Evolutionary conservation across 2,329 filamentous ascomycete species (phyloP), one percentile per base, ranked within the genome.

Genomic region (Fusarium tuaranense): DNA sequence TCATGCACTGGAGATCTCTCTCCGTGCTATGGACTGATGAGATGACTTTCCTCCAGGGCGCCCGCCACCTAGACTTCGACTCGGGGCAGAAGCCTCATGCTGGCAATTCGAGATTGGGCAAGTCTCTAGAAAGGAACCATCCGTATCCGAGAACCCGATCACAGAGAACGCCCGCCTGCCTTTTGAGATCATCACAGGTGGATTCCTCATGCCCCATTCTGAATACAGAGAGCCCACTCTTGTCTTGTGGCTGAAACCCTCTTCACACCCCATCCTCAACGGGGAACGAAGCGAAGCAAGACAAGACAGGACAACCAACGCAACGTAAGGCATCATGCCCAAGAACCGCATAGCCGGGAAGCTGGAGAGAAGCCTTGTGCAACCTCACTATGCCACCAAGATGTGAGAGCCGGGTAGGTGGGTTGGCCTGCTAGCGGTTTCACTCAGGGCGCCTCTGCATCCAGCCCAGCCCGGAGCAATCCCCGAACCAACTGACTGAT

Each of bases 101-200:
- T 68, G 36, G 59, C 20, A 36, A 53, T 63, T 59, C 36, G 44
- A 68, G 72, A 74, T 75, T 74, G 72, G 72, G 39, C 46, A 67
- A 30, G 67, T 18, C 18, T 32, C 27, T 12, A 32, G 46, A 58
- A 44, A 34, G 65, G 39, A 12, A 44, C 39, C 59, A 20, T 61
- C 59, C 32, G 41, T 46, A 30, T 51, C 39, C 30, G 57, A 63
- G 59, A 58, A 55, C 67, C 44, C 13, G 41, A 68, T 34, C 48
- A 38, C 58, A 59, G 64, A 59, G 12, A n/a, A n/a, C 41, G 30
- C 55, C 55, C 30, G 55, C 16, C 46, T 39, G 67, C 60, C 53
- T 51, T 5, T 39, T 39, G 63, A 38, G 58, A 73, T 67, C 67
- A 27, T 46, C 39, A 41, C 48, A 30, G 48, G 48, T 53, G 48